Percentiles rank a stretch among this genome's conserved stretches.
These are phyloP conservation scores for Diaporthe ilicicola DNA, from an alignment of 2,329 filamentous ascomycete species.

Conservation along the genomic window DNA sequence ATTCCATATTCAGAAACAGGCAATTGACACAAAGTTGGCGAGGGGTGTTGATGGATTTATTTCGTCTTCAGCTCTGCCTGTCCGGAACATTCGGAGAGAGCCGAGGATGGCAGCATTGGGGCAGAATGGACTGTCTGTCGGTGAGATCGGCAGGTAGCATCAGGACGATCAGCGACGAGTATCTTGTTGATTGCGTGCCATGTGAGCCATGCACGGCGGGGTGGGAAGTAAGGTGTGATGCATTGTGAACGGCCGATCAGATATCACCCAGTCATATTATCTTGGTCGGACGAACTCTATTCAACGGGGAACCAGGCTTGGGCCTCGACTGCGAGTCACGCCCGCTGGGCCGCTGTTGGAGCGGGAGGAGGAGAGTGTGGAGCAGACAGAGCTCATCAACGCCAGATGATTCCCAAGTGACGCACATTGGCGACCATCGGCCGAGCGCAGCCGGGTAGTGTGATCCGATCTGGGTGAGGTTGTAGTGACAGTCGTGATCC, in stretches of 20 bases:
- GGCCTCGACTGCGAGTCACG: constrained; percentile 10
- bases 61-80: background rate
- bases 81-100: background rate
- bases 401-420: background rate
- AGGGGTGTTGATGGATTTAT: background rate
- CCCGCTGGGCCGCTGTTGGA: background rate
- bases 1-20: background rate
- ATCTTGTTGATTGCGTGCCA: constrained; percentile 1
- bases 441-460: constrained; percentile 10
- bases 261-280: constrained; percentile 12
- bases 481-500: background rate
- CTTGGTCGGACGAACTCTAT: constrained; percentile 17
- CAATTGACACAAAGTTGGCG: background rate
- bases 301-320: constrained; percentile 14
- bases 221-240: constrained; percentile 12
- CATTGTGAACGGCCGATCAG: constrained; percentile 17
- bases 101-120: background rate
- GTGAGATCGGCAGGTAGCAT: background rate
- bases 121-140: background rate
- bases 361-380: too few species aligned
- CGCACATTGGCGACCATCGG: constrained; percentile 5
- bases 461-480: background rate
- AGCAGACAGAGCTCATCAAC: background rate
- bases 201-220: constrained; percentile 9
- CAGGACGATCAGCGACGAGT: background rate